Evolutionary conservation across 1,139 yeast species (phyloP), one percentile per base, ranked within the genome.

Genomic region (Pichia sp.): DNA sequence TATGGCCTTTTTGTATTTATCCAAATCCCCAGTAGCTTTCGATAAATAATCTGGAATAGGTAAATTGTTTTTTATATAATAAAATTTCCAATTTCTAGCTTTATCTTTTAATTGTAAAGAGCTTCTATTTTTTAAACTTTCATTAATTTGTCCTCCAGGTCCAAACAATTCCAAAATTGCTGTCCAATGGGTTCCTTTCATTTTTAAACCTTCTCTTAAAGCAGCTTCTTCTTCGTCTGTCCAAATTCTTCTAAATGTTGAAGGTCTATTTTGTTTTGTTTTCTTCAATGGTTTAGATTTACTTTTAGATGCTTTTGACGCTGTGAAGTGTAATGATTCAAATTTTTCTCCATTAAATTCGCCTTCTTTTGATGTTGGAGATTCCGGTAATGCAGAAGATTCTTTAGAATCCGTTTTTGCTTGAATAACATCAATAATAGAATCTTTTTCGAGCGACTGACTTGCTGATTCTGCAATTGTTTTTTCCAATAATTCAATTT

Each of bases 81-180:
- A 82, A 74, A 87, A 76, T 62, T 90, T 92, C 87, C 96, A 84
- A 60, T 92, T 92, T 53, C 97, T 74, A 0, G 97, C 97, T 60
- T 92, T 92, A 61, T 92, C 98, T 61, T 92, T 92, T 48, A 92
- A 71, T 62, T 90, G 97, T 11, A 90, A 89, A 60, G 89, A 95
- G 11, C 84, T 82, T 59, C 97, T 72, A 59, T 87, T 86, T 62
- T 87, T 90, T 54, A 92, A 71, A 2, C 82, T 80, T 62, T 92
- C 97, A 27, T 83, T 80, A 26, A 85, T 74, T 39, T 82, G 76
- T 4, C 98, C 98, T 8, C 97, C 97, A 8, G 95, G 84, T 0
- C 98, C 98, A 61, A 85, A 86, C 26, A 84, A 68, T 57, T 87
- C 96, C 40, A 89, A 65, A 45, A 92, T 92, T 46, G 85, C 84